Conservation (phyloP, 2,329 filamentous ascomycete species). For the Lachnellula cervina region DNA sequence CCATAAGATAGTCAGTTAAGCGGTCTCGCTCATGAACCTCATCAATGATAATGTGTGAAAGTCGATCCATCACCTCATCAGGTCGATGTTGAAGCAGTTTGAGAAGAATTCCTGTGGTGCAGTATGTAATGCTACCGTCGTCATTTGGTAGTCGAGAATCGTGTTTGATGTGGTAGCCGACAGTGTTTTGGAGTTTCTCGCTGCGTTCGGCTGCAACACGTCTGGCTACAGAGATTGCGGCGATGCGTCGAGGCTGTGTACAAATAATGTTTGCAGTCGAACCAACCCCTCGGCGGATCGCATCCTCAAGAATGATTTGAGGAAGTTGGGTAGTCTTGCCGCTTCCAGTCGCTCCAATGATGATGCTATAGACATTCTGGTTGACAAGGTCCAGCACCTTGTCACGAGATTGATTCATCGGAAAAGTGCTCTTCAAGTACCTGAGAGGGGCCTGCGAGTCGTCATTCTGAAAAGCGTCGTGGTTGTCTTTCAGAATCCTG, state of each 20-base stretch:
- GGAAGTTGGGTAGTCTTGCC: slow-evolving; percentile 96
- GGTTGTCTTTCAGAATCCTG: not conserved
- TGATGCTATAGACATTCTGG: slow-evolving; percentile 79
- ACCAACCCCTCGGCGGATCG: slow-evolving; percentile 71
- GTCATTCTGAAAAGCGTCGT: not conserved
- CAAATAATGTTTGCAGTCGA: slow-evolving; percentile 81
- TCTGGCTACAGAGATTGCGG: slow-evolving; percentile 84
- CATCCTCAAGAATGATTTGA: slow-evolving; percentile 86
- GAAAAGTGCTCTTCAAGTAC: slow-evolving; percentile 41
- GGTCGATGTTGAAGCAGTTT: slow-evolving; percentile 73
- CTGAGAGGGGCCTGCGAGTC: not conserved
- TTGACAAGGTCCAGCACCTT: slow-evolving; percentile 80
- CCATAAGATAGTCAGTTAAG: slow-evolving; percentile 90
- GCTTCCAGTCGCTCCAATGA: slow-evolving; percentile 90
- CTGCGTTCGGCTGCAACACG: slow-evolving; percentile 89
- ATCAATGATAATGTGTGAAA: slow-evolving; percentile 89
- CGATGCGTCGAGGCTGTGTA: slow-evolving; percentile 90
- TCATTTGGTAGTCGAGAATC: slow-evolving; percentile 69
- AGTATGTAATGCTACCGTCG: slow-evolving; percentile 72
- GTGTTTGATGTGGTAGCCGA: slow-evolving; percentile 84
- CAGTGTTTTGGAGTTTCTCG: slow-evolving; percentile 70
- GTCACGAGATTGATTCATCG: slow-evolving; percentile 78
- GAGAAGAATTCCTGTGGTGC: slow-evolving; percentile 87
- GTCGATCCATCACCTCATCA: slow-evolving; percentile 76
- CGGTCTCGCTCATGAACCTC: slow-evolving; percentile 92